Conservation (phyloP, 345 rosid species). For the Rhodomyrtus tomentosa region DNA sequence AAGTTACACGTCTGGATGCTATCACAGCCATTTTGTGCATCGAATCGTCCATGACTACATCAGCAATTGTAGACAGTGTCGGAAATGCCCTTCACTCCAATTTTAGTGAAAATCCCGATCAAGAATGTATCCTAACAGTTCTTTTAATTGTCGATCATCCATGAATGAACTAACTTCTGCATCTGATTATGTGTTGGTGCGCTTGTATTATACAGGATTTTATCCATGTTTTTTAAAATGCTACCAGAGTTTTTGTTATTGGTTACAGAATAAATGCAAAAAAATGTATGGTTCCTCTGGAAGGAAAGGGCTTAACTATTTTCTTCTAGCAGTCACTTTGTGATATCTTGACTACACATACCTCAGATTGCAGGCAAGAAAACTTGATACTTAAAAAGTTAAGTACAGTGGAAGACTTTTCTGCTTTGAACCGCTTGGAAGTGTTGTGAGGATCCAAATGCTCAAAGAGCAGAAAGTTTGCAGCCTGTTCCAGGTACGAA, state of each 20-base stretch:
- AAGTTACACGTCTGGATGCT: slow-evolving; percentile 75
- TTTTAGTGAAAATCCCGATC: slow-evolving; percentile 74
- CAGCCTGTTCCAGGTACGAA: not conserved
- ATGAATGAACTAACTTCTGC: not conserved
- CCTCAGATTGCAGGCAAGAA: slow-evolving; percentile 67
- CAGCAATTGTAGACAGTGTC: slow-evolving; percentile 76
- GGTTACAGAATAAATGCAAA: not conserved
- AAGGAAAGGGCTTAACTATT: not conserved
- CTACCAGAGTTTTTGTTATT: not conserved
- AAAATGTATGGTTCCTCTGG: not conserved
- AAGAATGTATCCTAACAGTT: slow-evolving; percentile 72
- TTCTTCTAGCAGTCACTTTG: not conserved
- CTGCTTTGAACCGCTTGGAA: not conserved
- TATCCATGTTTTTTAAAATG: not conserved
- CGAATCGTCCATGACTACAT: slow-evolving; percentile 92
- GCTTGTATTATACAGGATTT: not conserved
- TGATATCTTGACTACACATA: slow-evolving; percentile 25
- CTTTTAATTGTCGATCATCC: not conserved
- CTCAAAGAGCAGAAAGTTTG: not conserved
- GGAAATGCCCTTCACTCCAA: slow-evolving; percentile 92
- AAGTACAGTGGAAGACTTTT: slow-evolving; percentile 31
- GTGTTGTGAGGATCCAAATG: not conserved
- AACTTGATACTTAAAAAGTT: slow-evolving; percentile 56
- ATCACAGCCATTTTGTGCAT: slow-evolving; percentile 86
- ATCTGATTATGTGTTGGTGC: not conserved